Base-by-base conservation (phyloP, 805 yeast genomes). In the Ogataea pignaliae region DNA sequence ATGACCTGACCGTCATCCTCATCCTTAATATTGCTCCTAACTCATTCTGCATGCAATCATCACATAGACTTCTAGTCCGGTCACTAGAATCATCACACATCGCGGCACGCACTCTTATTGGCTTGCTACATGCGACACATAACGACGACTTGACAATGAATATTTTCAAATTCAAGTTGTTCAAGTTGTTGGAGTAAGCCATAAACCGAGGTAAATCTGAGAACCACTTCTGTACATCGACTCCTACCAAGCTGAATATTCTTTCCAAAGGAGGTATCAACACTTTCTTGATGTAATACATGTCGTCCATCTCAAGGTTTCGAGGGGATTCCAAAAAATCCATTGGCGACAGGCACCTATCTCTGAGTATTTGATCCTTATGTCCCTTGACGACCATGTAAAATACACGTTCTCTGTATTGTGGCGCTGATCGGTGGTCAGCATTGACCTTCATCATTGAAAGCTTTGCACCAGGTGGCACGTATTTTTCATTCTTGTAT, bases 381-480 rank as follows among this genome's bases (percentile, higher is more conserved):
- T 64, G 40, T 34, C 76, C 79, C 43, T 77, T 76, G 6, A 81
- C 69, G 2, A 93, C 95, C 12, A 93, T 73, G 59, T 88, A 93
- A 0, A 96, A 93, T 0, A 93, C 88, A 38, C 98, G 69, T 61
- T 93, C 97, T 42, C 76, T 74, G 52, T 86, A 91, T 60, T 91
- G 97, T 0, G 97, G 96, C 54, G 79, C 89, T 1, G 83, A 74
- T 34, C 95, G 66, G 14, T 73, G 76, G 59, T 93, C 99, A 4
- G 70, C 61, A 29, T 73, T 73, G 62, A 80, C 75, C 46, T 73
- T 75, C 50, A 76, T 75, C 48, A 75, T 73, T n/a, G 93, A 84
- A 1, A 93, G 73, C 12, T 81, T 72, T 0, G 99, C 98, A 0
- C 98, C 98, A 0, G 98, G 93, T 0, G 99, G 99, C 2, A 88